Conservation (phyloP, 352 stramenopile species). For the Pelagophyceae sp. region DNA sequence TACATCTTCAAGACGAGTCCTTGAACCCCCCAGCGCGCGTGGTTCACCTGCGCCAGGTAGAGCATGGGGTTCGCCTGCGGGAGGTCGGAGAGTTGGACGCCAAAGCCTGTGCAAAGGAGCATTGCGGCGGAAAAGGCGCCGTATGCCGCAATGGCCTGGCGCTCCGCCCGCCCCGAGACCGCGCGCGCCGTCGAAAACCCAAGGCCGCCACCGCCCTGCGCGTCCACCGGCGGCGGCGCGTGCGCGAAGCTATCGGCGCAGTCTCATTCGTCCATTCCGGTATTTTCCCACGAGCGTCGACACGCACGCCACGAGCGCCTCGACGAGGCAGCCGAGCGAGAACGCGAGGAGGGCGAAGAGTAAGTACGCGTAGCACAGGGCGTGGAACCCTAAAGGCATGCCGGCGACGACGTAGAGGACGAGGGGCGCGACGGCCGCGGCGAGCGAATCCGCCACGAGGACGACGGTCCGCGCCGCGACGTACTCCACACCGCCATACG, state of each 20-base stretch:
- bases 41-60: constrained; percentile 1
- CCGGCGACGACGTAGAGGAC: not conserved
- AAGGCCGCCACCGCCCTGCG: not conserved
- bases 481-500: not conserved
- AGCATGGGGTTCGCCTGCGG: not conserved
- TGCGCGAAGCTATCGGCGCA: too few species aligned
- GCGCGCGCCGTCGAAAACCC: not conserved
- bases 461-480: not conserved
- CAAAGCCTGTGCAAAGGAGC: not conserved
- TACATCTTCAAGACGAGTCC: not conserved
- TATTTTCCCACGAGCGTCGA: too few species aligned
- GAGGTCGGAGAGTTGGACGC: not conserved
- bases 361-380: not conserved
- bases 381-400: not conserved
- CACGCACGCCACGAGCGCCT: constrained; percentile 1
- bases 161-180: not conserved
- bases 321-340: not conserved
- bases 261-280: too few species aligned
- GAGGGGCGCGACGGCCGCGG: not conserved
- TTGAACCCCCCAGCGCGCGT: not conserved
- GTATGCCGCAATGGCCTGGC: not conserved
- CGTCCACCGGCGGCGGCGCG: not conserved
- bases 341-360: not conserved
- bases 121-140: not conserved
- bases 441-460: not conserved